Conservation (phyloP, 306 rosid species). For the Cicer arietinum region DNA sequence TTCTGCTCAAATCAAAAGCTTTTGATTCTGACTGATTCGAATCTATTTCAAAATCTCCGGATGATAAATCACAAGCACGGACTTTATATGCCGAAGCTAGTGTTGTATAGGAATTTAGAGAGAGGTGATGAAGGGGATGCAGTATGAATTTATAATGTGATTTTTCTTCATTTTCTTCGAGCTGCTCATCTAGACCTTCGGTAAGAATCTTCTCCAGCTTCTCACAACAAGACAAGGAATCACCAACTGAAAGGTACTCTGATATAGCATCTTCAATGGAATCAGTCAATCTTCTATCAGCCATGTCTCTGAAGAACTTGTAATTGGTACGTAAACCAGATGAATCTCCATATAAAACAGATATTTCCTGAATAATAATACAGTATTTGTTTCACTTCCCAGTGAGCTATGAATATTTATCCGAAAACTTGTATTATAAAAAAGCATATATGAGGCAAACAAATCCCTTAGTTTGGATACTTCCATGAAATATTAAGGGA, state of each 20-base stretch:
- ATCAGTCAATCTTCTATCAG: slow-evolving; percentile 51
- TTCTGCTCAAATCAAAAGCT: slow-evolving; percentile 62
- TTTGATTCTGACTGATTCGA: slow-evolving; percentile 29
- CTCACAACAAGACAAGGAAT: slow-evolving; percentile 61
- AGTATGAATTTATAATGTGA: slow-evolving; percentile 49
- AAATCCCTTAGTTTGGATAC: not conserved
- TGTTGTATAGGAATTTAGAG: slow-evolving; percentile 67
- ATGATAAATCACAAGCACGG: slow-evolving; percentile 51
- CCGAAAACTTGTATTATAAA: slow-evolving; percentile 13
- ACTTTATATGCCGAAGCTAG: slow-evolving; percentile 77
- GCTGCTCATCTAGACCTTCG: slow-evolving; percentile 51
- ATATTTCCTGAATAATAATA: slow-evolving; percentile 60
- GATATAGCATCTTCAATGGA: slow-evolving; percentile 57
- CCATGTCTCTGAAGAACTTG: slow-evolving; percentile 44
- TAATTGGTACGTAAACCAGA: slow-evolving; percentile 42
- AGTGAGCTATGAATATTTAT: not conserved
- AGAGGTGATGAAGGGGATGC: slow-evolving; percentile 71
- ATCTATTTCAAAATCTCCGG: slow-evolving; percentile 40
- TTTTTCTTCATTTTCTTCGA: slow-evolving; percentile 48
- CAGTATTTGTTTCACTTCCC: not conserved
- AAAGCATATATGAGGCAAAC: slow-evolving; percentile 6
- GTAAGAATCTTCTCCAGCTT: slow-evolving; percentile 64
- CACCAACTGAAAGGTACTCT: slow-evolving; percentile 62
- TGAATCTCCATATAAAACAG: slow-evolving; percentile 39
- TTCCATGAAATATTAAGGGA: not conserved